Conservation (phyloP, 768 basidiomycete genomes). For the Boletus vinaceobasis region DNA sequence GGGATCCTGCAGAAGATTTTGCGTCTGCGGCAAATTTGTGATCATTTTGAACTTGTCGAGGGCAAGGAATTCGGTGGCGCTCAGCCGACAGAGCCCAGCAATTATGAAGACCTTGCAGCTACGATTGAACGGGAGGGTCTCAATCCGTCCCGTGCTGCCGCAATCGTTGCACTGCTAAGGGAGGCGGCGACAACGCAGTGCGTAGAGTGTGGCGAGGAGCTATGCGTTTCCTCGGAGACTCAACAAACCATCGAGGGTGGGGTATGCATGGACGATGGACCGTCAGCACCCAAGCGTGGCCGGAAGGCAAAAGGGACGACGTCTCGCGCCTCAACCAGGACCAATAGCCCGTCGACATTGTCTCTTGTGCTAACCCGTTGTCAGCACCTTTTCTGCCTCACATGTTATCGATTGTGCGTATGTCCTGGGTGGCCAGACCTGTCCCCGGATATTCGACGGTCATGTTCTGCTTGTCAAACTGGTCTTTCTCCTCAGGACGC, state of each 20-base stretch:
- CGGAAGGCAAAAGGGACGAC: constrained; percentile 50
- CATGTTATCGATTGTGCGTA: constrained; percentile 79
- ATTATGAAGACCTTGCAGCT: constrained; percentile 75
- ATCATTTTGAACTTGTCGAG: constrained; percentile 87
- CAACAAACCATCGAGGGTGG: constrained; percentile 39
- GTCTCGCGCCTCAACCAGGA: constrained; percentile 71
- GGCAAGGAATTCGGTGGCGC: constrained; percentile 54
- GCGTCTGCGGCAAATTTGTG: constrained; percentile 95
- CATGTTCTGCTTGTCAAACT: constrained; percentile 77
- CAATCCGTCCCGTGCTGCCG: constrained; percentile 65
- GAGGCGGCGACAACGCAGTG: constrained; percentile 89
- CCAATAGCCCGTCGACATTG: constrained; percentile 62
- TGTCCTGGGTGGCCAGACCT: constrained; percentile 80
- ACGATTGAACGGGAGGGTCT: constrained; percentile 79
- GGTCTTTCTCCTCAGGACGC: constrained; percentile 69
- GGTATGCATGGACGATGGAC: constrained; percentile 48
- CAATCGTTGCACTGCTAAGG: constrained; percentile 80
- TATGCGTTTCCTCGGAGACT: constrained; percentile 50
- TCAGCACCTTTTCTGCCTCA: constrained; percentile 87
- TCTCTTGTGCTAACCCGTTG: constrained; percentile 84
- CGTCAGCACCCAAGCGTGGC: constrained; percentile 48
- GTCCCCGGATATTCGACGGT: constrained; percentile 48
- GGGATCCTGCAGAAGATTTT: constrained; percentile 96
- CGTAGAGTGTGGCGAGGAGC: constrained; percentile 79
- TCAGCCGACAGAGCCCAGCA: constrained; percentile 45